Conservation (phyloP, 192 early-diverging fungal species). For the Cetraspora pellucida region DNA sequence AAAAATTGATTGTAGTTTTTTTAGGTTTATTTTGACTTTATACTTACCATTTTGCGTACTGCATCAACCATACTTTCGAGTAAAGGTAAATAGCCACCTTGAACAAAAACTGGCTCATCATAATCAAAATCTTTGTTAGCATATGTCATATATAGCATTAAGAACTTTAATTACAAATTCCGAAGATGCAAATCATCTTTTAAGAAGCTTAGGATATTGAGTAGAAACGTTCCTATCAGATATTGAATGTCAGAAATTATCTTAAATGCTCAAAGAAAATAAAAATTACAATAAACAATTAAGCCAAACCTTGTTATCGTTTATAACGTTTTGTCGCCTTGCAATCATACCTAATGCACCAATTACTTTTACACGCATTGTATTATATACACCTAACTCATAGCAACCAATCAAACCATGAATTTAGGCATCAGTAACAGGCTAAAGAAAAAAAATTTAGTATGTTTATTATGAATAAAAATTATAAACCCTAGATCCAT, state of each 20-base stretch:
- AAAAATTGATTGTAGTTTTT: too few species aligned
- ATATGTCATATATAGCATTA: slow-evolving; percentile 88
- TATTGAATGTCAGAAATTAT: slow-evolving; percentile 32
- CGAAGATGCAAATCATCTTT: slow-evolving; percentile 32
- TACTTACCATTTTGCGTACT: slow-evolving; percentile 54
- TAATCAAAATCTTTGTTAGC: slow-evolving; percentile 81
- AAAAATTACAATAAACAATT: slow-evolving; percentile 19
- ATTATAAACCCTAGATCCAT: slow-evolving; percentile 22
- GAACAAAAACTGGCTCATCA: slow-evolving; percentile 82
- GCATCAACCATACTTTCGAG: slow-evolving; percentile 57
- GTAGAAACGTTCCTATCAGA: slow-evolving; percentile 69
- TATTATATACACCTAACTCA: slow-evolving; percentile 44
- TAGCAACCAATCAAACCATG: slow-evolving; percentile 50
- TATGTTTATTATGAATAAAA: slow-evolving; percentile 11
- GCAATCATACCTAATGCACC: slow-evolving; percentile 77
- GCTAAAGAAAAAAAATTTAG: slow-evolving; percentile 37
- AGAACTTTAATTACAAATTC: slow-evolving; percentile 71
- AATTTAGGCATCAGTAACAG: slow-evolving; percentile 46
- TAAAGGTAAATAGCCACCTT: slow-evolving; percentile 59
- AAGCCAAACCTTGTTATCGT: slow-evolving; percentile 58
- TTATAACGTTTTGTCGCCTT: slow-evolving; percentile 64
- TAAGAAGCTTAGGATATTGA: slow-evolving; percentile 48
- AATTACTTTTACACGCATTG: slow-evolving; percentile 67
- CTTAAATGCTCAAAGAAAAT: neutral
- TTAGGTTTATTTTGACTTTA: neutral